Base-by-base conservation (phyloP, 352 stramenopile species). In the Thalassiosira delicatula region DNA sequence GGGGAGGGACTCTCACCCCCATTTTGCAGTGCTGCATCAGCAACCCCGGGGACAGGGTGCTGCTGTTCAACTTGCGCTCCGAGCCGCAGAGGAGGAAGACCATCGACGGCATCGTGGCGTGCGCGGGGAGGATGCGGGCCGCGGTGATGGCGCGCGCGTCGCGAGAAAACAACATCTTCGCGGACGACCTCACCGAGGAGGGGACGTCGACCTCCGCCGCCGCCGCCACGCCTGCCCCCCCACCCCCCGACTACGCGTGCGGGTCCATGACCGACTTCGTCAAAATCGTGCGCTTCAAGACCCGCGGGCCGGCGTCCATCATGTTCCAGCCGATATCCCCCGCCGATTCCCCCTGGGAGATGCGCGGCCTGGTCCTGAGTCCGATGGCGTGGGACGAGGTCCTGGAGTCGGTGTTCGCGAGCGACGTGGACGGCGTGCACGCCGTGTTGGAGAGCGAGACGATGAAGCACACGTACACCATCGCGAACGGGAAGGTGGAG, bases 271-370 rank as follows among this genome's bases (percentile, higher is more conserved):
- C 75, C 4, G 44, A 71, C 30, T 67, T 86, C 25, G 29, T 83
- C n/a, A 17, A 35, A 21, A 60, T 83, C 19, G 27, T 79, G 3
- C 35, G 32, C 3, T 51, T 51, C 54, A 53, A 72, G 70, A 14
- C 14, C 8, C 56, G 51, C 32, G 57, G 56, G 1, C 70, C 69
- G 29, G 44, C 62, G 19, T 51, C 69, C 1, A 53, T 89, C 35
- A 77, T 91, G 25, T 75, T 85, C 42, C 40, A 87, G 29, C 83
- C 83, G 19, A 87, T 91, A 14, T 85, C 71, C 67, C 80, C 84
- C 25, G 65, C 46, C 2, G 61, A 84, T 42, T 27, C 78, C 49
- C 60, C 57, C 40, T 70, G 53, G 65, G 57, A 76, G 23, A 37
- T 76, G 17, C 37, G 9, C 42, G 65, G 70, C 12, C 35, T 72